These are phyloP conservation scores for Bolboschoenoplectus hybrid DNA, from an alignment of 202 grass and related monocot genomes.

Conservation along the genomic window DNA sequence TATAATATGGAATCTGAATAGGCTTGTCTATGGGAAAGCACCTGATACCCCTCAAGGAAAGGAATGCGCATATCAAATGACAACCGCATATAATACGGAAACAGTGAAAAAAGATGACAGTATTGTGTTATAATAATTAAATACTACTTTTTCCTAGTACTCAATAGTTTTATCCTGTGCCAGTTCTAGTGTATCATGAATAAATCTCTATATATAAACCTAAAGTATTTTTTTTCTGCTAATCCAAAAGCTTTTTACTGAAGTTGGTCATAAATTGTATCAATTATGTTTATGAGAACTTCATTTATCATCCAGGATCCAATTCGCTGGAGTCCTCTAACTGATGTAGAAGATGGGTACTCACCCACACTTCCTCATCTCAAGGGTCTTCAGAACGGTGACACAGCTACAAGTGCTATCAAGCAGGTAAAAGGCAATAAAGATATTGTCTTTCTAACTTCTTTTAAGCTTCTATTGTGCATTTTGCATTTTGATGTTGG, in stretches of 20 bases:
- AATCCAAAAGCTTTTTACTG: not conserved
- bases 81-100: conserved; percentile 12
- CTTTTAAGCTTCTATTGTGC: conserved; percentile 25
- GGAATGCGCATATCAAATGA: not conserved
- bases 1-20: conserved; percentile 5
- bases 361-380: conserved; percentile 99
- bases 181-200: not conserved
- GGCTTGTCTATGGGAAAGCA: not conserved
- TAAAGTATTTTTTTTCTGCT: not conserved
- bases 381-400: conserved; percentile 98
- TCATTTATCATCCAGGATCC: conserved; percentile 59
- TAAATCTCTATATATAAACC: conserved; percentile 20
- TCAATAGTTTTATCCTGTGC: not conserved
- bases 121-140: not conserved
- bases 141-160: not conserved
- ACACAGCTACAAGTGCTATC: conserved; percentile 98
- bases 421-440: conserved; percentile 70
- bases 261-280: conserved; percentile 23
- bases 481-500: conserved; percentile 27
- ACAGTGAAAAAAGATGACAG: not conserved
- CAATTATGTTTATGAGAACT: not conserved
- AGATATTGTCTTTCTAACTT: not conserved
- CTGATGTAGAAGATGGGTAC: conserved; percentile 98
- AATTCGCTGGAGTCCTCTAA: conserved; percentile 92
- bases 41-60: not conserved